Percentiles rank a stretch among this genome's conserved stretches.
Conservation (phyloP, 176 grass and related monocot species). For the Avena sativa region DNA sequence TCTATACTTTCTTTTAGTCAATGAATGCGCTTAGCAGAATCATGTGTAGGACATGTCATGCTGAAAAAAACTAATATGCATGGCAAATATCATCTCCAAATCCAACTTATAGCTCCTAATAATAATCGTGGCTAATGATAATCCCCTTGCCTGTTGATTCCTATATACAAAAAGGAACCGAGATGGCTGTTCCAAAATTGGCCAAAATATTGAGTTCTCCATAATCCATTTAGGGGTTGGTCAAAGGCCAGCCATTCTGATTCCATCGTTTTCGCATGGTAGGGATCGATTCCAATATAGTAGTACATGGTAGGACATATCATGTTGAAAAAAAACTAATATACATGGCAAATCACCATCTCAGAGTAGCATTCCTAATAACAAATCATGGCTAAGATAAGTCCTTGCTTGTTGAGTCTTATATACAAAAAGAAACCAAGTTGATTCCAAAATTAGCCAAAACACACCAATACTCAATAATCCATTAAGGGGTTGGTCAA, state of each 20-base stretch:
- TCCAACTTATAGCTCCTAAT: background rate
- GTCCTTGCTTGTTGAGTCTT: background rate
- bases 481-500: background rate
- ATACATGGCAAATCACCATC: background rate
- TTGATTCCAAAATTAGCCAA: background rate
- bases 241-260: background rate
- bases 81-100: background rate
- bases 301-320: background rate
- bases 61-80: constrained; percentile 8
- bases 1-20: background rate
- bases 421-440: background rate
- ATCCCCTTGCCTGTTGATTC: background rate
- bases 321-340: background rate
- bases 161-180: background rate
- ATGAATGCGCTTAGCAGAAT: background rate
- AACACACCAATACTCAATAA: background rate
- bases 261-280: background rate
- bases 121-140: background rate
- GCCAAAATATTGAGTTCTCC: background rate
- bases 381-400: background rate
- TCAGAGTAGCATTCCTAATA: background rate
- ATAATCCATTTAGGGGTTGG: background rate
- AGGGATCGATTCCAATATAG: background rate
- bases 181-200: background rate
- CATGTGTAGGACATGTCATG: background rate